phyloP scores from a whole-genome alignment of 2,329 filamentous ascomycete species.

The Colletotrichum truncatum region DNA sequence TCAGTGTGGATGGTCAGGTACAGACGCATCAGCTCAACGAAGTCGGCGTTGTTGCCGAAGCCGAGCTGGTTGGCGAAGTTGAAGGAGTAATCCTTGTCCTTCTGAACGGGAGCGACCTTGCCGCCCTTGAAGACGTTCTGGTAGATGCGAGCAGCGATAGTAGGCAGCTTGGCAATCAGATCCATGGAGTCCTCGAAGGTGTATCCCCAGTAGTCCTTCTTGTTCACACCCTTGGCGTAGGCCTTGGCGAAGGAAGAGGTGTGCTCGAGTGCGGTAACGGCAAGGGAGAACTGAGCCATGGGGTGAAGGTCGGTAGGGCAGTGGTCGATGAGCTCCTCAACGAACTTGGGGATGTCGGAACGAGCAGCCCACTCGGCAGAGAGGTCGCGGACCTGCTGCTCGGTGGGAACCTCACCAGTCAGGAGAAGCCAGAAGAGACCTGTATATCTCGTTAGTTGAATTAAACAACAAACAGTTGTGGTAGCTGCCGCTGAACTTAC shows the following conservation, averaged over 20 bases:
- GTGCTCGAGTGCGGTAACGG: slow-evolving; percentile 97
- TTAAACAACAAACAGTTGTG: too few relatives aligned
- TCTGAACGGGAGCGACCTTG: slow-evolving; percentile 94
- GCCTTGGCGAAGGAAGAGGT: slow-evolving; percentile 98
- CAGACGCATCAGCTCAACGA: slow-evolving; percentile 96
- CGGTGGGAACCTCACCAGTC: slow-evolving; percentile 95
- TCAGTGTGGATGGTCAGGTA: slow-evolving; percentile 99
- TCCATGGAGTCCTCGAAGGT: slow-evolving; percentile 99
- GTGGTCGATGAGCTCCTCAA: slow-evolving; percentile 99
- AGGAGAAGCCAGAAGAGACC: slow-evolving; percentile 99
- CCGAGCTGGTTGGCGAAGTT: slow-evolving; percentile 99
- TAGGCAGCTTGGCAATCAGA: slow-evolving; percentile 98
- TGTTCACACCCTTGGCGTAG: slow-evolving; percentile 98
- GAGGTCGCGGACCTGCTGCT: slow-evolving; percentile 98
- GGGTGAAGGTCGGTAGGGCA: slow-evolving; percentile 99
- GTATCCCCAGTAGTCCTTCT: slow-evolving; percentile 99
- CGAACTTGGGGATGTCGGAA: slow-evolving; percentile 95
- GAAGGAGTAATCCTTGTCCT: slow-evolving; percentile 99
- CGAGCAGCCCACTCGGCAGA: slow-evolving; percentile 99
- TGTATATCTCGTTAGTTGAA: slow-evolving; percentile 39
- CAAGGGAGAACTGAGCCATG: slow-evolving; percentile 99
- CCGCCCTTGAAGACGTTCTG: slow-evolving; percentile 99
- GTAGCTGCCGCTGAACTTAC: slow-evolving; percentile 49
- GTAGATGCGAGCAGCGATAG: slow-evolving; percentile 98
- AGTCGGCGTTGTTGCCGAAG: slow-evolving; percentile 94